Conservation (phyloP, 75 land plant genomes). For the Sequoiadendron giganteum region DNA sequence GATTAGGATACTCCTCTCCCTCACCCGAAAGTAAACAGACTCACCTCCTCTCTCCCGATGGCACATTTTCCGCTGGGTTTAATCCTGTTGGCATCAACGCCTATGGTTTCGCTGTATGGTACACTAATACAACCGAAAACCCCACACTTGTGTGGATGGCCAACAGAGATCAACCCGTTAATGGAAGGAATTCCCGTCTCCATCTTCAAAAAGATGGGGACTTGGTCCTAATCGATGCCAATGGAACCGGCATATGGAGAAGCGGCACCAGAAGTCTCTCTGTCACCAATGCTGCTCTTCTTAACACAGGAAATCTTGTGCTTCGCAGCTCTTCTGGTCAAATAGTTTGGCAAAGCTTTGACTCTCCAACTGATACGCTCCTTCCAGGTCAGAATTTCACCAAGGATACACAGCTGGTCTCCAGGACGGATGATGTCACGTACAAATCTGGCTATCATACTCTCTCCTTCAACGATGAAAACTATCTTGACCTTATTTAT, state of each 20-base stretch:
- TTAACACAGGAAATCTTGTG: conserved; percentile 24
- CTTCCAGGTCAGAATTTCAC: conserved; percentile 15
- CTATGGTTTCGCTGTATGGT: conserved; percentile 6
- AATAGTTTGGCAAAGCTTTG: conserved; percentile 28
- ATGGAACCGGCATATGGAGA: conserved; percentile 15
- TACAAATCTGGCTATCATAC: not conserved
- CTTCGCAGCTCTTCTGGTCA: conserved; percentile 1
- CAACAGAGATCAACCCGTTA: not conserved
- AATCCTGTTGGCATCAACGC: not conserved
- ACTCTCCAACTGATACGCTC: conserved; percentile 30
- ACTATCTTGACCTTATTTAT: not conserved
- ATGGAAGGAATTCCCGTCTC: not conserved
- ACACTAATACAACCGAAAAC: not conserved
- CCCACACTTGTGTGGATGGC: conserved; percentile 11
- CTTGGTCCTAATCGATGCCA: not conserved
- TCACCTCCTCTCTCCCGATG: not conserved
- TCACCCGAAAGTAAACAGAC: not conserved
- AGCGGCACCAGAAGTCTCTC: conserved; percentile 9
- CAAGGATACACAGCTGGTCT: not conserved
- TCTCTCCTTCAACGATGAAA: not conserved
- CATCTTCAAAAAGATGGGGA: conserved; percentile 4
- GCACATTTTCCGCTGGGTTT: not conserved
- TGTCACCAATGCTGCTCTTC: not conserved
- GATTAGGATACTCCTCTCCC: not conserved
- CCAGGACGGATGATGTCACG: not conserved